These are phyloP conservation scores for Puccinia novopanici DNA, from an alignment of 1,284 basidiomycete species.

Conservation along the genomic window DNA sequence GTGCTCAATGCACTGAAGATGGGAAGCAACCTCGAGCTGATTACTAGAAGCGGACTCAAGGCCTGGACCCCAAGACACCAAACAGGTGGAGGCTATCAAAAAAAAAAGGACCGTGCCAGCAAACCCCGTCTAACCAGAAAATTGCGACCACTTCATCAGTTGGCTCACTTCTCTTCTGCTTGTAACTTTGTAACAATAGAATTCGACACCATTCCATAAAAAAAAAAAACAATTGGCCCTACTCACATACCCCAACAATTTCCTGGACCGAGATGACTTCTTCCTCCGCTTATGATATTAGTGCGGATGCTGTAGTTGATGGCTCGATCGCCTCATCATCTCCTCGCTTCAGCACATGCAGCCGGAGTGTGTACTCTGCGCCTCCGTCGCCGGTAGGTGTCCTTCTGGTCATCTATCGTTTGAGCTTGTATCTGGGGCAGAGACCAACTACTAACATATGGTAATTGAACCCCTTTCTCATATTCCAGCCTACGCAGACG, in stretches of 20 bases:
- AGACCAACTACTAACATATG: neutral
- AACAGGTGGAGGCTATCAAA: neutral
- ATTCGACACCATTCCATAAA: neutral
- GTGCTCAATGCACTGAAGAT: constrained; percentile 16
- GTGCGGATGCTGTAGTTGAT: neutral
- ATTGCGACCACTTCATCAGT: neutral
- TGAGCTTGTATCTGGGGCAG: neutral
- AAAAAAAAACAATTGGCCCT: neutral
- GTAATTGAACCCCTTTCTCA: neutral
- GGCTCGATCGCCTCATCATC: neutral
- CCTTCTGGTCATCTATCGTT: neutral
- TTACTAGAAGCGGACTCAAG: neutral
- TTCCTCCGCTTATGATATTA: neutral
- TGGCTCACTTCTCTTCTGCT: neutral
- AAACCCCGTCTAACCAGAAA: neutral
- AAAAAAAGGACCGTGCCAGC: constrained; percentile 9
- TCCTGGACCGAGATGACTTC: neutral
- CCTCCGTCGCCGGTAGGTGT: neutral
- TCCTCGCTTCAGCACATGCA: neutral
- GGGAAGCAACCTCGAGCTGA: constrained; percentile 1
- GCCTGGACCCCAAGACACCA: constrained; percentile 9
- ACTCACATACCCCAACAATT: neutral
- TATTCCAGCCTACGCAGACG: neutral
- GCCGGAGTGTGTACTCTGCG: neutral
- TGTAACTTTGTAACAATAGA: neutral